Percentiles rank a stretch among this genome's conserved stretches.
Conservation (phyloP, 257 asterid genomes). For the Scutellaria barbata region DNA sequence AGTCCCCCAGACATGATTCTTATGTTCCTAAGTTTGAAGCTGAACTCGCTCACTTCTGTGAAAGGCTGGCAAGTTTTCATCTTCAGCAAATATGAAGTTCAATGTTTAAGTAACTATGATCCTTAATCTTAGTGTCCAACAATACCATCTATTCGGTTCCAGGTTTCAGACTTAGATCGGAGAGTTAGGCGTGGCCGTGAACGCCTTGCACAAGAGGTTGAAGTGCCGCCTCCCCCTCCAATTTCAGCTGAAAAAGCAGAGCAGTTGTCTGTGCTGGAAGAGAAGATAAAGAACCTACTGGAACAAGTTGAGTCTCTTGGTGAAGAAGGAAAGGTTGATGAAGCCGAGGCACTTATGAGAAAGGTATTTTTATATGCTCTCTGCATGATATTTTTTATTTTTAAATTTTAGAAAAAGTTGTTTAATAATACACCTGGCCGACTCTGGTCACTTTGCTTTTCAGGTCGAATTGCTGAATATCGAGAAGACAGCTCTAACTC, state of each 20-base stretch:
- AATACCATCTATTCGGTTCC: constrained; percentile 25
- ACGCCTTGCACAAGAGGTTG: constrained; percentile 93
- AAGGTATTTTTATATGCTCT: constrained; percentile 54
- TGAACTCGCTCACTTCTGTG: constrained; percentile 93
- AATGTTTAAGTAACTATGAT: constrained; percentile 13
- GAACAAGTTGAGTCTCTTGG: constrained; percentile 99
- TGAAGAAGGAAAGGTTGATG: constrained; percentile 98
- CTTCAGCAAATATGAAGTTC: constrained; percentile 24
- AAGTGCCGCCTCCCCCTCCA: constrained; percentile 90
- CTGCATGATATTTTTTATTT: background rate
- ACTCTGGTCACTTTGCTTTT: constrained; percentile 24
- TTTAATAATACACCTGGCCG: constrained; percentile 17
- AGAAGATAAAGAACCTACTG: constrained; percentile 89
- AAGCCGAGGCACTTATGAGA: constrained; percentile 99
- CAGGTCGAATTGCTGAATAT: constrained; percentile 90
- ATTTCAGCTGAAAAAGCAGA: constrained; percentile 92
- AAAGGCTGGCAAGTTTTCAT: constrained; percentile 74
- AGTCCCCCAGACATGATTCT: constrained; percentile 85
- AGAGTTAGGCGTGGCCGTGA: constrained; percentile 98
- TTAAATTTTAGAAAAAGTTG: constrained; percentile 2
- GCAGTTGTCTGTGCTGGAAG: constrained; percentile 86
- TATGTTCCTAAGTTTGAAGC: constrained; percentile 89
- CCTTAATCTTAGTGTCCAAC: constrained; percentile 1
- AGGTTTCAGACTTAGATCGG: constrained; percentile 94
- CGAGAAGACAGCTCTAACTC: constrained; percentile 80